Percentiles rank a stretch among this genome's conserved stretches.
phyloP scores from a whole-genome alignment of 306 rosid genomes.

The Quercus rubra region DNA sequence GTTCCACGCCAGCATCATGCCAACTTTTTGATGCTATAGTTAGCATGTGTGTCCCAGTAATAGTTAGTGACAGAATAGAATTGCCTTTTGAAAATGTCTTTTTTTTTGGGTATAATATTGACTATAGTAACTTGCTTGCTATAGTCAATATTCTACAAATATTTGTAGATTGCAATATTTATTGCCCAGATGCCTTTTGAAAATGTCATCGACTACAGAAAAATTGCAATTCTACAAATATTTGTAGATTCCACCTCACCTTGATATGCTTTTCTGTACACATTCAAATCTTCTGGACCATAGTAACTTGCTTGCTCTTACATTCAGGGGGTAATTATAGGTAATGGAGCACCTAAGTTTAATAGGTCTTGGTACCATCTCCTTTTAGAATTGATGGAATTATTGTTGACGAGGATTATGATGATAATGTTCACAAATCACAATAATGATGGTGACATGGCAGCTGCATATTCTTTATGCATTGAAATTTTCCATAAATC shows the following conservation, averaged over 20 bases:
- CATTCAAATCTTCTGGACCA: too few relatives aligned
- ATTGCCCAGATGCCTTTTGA: slow-evolving; percentile 58
- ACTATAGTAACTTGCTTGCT: slow-evolving; percentile 33
- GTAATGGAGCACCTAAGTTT: too few relatives aligned
- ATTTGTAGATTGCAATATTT: too few relatives aligned
- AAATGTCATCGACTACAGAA: slow-evolving; percentile 77
- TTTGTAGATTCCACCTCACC: slow-evolving; percentile 56
- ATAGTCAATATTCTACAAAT: too few relatives aligned
- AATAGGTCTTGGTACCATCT: too few relatives aligned
- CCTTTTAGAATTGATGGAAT: too few relatives aligned
- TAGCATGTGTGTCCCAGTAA: slow-evolving; percentile 87
- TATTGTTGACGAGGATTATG: too few relatives aligned
- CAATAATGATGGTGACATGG: too few relatives aligned
- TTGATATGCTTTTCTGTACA: too few relatives aligned
- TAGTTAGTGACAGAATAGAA: slow-evolving; percentile 75
- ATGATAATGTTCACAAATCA: too few relatives aligned
- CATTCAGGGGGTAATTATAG: too few relatives aligned
- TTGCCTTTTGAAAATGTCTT: slow-evolving; percentile 81
- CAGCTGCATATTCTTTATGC: background rate
- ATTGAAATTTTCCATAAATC: background rate
- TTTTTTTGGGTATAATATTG: slow-evolving; percentile 20
- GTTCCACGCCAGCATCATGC: slow-evolving; percentile 93
- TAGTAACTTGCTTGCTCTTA: too few relatives aligned
- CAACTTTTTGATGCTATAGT: slow-evolving; percentile 89
- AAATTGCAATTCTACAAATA: slow-evolving; percentile 42